Evolutionary conservation across 2,329 filamentous ascomycete genomes (phyloP), one percentile per base, ranked within the genome.

Genomic region (Colletotrichum sansevieriae): DNA sequence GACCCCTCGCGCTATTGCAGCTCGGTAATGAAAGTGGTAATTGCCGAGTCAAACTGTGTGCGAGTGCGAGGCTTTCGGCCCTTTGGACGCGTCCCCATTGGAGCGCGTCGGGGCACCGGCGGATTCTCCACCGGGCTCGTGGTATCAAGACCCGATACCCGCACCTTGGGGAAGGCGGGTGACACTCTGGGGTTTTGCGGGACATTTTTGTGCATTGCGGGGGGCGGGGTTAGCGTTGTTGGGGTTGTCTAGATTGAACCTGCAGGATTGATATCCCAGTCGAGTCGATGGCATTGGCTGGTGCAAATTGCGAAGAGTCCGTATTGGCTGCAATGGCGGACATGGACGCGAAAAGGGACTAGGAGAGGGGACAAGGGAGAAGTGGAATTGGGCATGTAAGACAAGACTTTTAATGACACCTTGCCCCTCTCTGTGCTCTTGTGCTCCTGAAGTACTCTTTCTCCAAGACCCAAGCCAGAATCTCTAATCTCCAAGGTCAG

Each of bases 161-260:
- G 62, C 57, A 46, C 41, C 47, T 37, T 44, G 43, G 46, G 12
- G 37, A 35, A 44, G 47, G 49, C 58, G 65, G 55, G 61, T 60
- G 33, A 33, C 55, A 68, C 41, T 65, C 65, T 55, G 63, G 65
- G 65, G 61, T 60, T 58, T 49, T 65, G 25, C 39, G 62, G 65
- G 62, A 20, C 44, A 33, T 29, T 54, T 43, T n/a, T 54, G 55
- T 55, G 22, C 41, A 10, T 60, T 65, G 61, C 55, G 62, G 65
- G 65, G 65, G 49, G 61, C 60, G 54, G 58, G 61, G 58, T 25
- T 68, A 58, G 61, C 54, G 29, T 12, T 15, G 37, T 52, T 65
- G n/a, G 20, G 47, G 37, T 35, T 65, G 55, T 37, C 63, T 56
- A 61, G 63, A 61, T 44, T 61, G 56, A 47, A 15, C 43, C 12